Evolutionary conservation across 495 filamentous ascomycete species (phyloP), one percentile per base, ranked within the genome.

Genomic region (Aspergillus wentii): DNA sequence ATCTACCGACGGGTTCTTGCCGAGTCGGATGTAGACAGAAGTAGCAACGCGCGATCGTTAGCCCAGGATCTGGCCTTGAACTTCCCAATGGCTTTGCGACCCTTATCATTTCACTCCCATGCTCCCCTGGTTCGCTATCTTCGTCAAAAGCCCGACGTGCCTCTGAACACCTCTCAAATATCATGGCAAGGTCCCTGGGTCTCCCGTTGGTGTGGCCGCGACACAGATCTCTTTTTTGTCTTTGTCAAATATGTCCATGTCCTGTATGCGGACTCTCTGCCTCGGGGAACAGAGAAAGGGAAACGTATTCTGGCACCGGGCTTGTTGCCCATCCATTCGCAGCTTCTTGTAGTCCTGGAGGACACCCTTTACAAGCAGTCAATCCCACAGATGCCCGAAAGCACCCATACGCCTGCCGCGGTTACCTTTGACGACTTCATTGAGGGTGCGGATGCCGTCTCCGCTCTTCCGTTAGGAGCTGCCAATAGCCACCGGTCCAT

Each of bases 171-270:
- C 5, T 66, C 76, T 25, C 79, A 83, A 51, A 84, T 95, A 18
- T 65, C 78, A 18, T 98, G 91, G 91, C 72, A 84, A 49, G 87
- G 90, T 4, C 80, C 82, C 1, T 98, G 92, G 92, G 65, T 83
- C 4, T 74, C 78, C 19, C 78, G 88, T 33, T 98, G 92, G 92
- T 80, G 75, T 45, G 92, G 92, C 7, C 78, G 81, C 13, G 92
- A 98, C 46, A 94, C 84, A 9, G 92, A 96, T 62, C 65, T 98
- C 30, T 86, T 97, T 51, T 97, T 85, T 64, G 82, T 95, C 11
- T 98, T 98, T 59, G 79, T 82, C 59, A 96, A 95, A 64, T 82
- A 92, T 54, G 92, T 86, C 45, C 83, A 94, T 55, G 79, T 91
- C 30, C 64, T 98, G 5, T 75, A 84, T 26, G 79, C 83, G 17